Conservation (phyloP, 805 yeast species). For the Metschnikowia proteae region DNA sequence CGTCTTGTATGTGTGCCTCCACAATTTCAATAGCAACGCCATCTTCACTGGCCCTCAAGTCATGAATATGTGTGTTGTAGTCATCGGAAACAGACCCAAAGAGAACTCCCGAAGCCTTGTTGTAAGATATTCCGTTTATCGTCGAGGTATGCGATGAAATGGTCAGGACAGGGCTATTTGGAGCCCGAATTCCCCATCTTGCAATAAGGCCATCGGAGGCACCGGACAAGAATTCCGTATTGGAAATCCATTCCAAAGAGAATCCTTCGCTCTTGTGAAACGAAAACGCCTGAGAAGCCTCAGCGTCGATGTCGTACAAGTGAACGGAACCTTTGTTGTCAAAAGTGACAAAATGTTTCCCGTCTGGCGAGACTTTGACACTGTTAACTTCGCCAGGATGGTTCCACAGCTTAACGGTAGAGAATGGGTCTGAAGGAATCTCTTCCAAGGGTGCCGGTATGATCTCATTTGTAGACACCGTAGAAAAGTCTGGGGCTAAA, state of each 20-base stretch:
- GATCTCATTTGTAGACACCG: slow-evolving; percentile 18
- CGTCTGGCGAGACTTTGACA: slow-evolving; percentile 50
- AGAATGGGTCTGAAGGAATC: neutral
- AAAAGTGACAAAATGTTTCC: slow-evolving; percentile 50
- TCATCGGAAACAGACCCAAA: slow-evolving; percentile 75
- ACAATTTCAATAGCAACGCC: slow-evolving; percentile 44
- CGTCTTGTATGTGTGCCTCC: slow-evolving; percentile 57
- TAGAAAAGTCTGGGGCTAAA: slow-evolving; percentile 34
- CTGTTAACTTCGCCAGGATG: slow-evolving; percentile 68
- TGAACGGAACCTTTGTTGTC: slow-evolving; percentile 50
- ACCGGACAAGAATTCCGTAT: slow-evolving; percentile 51
- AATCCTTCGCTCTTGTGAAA: slow-evolving; percentile 66
- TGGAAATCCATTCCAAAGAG: slow-evolving; percentile 64
- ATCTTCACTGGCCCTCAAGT: slow-evolving; percentile 38
- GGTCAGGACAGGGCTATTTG: slow-evolving; percentile 44
- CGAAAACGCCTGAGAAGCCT: slow-evolving; percentile 32
- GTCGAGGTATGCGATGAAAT: slow-evolving; percentile 52
- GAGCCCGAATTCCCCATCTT: slow-evolving; percentile 57
- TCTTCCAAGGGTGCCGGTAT: slow-evolving; percentile 18
- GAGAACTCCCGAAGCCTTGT: slow-evolving; percentile 38
- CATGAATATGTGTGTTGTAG: slow-evolving; percentile 56
- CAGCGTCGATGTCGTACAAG: slow-evolving; percentile 34
- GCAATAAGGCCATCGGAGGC: slow-evolving; percentile 67
- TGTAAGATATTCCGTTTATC: slow-evolving; percentile 68
- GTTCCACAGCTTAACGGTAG: slow-evolving; percentile 38